Base-by-base conservation (phyloP, 176 grass and related monocot species). In the Carex littledalei region DNA sequence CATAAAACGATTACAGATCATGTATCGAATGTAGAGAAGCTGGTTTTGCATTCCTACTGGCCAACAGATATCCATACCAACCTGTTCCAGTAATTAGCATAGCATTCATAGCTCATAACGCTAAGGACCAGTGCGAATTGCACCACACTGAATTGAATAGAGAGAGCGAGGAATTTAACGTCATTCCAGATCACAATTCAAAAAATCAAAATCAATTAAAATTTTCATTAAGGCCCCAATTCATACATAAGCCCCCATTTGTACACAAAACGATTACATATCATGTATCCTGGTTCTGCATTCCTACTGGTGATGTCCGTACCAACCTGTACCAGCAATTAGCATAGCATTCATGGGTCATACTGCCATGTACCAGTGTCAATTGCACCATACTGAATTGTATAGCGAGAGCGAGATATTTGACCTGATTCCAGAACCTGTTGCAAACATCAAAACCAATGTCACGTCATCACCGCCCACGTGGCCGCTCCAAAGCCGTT, bases 341-440 rank as follows among this genome's bases (percentile, higher is more conserved):
- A 71, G 6, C 16, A 71, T 18, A 71, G 37, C 37, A 39, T n/a
- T 71, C 16, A 43, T 41, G 37, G 37, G 6, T 43, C 14, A 12
- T 9, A 71, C 13, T 0, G 20, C 61, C 0, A 11, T 63, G 61
- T 10, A 63, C 7, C n/a, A 63, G 61, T 63, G 21, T 63, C 8
- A 63, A 64, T 64, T 29, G 62, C 8, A 81, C 12, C 31, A 11
- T 49, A 49, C 79, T 1, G n/a, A 83, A 63, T 26, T 64, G 0
- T 3, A 31, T 3, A 54, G 6, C 22, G 21, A 34, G 1, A n/a
- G 18, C 2, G 68, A 84, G 18, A 7, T 35, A 12, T 29, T 31
- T 1, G 21, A 97, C 94, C 94, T 98, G 2, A 98, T 98, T 71
- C 93, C 95, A 2, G 93, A 93, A 85, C 95, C 93, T 8, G 95